Evolutionary conservation across 208 protist species (phyloP).

Genomic region (Wallacemonas sp.): DNA sequence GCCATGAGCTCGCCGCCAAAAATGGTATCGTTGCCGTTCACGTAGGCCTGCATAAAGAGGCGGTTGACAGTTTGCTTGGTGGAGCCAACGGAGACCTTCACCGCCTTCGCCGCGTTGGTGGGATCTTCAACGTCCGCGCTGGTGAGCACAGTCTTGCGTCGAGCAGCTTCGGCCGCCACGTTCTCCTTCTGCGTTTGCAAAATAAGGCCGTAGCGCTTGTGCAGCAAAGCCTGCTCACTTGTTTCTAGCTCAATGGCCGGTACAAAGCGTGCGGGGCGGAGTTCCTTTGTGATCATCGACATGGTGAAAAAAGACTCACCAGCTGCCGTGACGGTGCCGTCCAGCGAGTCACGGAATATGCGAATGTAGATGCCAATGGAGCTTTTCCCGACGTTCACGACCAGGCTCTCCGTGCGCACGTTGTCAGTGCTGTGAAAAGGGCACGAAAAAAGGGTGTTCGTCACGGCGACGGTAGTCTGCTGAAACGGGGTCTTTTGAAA

Average conservation of each 20-base stretch:
- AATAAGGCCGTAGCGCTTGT: constrained; percentile 5
- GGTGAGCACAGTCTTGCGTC: not conserved
- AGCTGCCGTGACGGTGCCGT: constrained; percentile 12
- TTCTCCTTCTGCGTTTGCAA: constrained; percentile 10
- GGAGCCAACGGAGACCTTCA: constrained; percentile 24
- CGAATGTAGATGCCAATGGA: constrained; percentile 34
- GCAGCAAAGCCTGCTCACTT: constrained; percentile 9
- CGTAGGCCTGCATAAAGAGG: constrained; percentile 23
- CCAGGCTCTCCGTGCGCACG: constrained; percentile 24
- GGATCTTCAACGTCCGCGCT: constrained; percentile 12
- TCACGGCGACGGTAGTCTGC: constrained; percentile 41
- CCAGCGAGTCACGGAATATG: constrained; percentile 24
- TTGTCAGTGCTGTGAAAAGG: constrained; percentile 38
- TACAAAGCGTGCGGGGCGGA: constrained; percentile 8
- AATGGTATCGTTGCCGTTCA: constrained; percentile 42
- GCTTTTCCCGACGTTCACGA: constrained; percentile 30
- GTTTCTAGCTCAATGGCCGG: constrained; percentile 6
- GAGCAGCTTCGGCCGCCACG: not conserved
- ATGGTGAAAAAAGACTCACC: constrained; percentile 16
- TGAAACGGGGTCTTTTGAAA: not conserved
- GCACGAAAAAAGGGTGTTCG: constrained; percentile 34
- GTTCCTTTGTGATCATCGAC: constrained; percentile 12
- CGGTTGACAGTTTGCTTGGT: constrained; percentile 20
- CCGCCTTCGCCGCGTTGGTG: constrained; percentile 17
- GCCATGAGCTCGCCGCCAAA: constrained; percentile 41